A percentile compares a stretch with the other conserved stretches of the same genome.
These are phyloP conservation scores for Forsythia viridissima DNA, from an alignment of 257 asterid species.

Conservation along the genomic window DNA sequence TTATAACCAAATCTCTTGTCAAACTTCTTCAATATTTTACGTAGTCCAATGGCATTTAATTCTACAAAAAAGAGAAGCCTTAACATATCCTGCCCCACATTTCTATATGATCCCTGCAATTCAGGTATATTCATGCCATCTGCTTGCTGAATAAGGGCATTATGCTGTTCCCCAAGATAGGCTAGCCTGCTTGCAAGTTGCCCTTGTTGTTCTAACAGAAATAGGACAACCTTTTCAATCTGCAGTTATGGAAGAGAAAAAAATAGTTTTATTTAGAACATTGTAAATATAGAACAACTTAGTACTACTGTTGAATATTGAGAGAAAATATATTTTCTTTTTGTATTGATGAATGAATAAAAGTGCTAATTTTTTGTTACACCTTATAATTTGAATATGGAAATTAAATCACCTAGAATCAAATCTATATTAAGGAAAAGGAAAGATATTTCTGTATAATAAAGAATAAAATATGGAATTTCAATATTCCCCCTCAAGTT, in stretches of 20 bases:
- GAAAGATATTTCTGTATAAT: no score
- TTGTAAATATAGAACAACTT: not conserved
- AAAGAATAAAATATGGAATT: no score
- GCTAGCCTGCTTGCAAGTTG: constrained; percentile 62
- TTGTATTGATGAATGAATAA: no score
- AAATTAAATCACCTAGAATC: no score
- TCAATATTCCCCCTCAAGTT: no score
- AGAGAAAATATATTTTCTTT: no score
- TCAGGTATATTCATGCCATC: constrained; percentile 49
- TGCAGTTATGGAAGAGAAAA: constrained; percentile 30
- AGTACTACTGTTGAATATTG: not conserved
- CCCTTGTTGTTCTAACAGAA: constrained; percentile 82
- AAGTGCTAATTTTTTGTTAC: no score
- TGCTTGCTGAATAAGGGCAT: constrained; percentile 50
- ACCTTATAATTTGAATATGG: no score
- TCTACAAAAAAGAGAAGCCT: constrained; percentile 73
- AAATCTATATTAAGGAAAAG: no score
- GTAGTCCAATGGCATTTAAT: constrained; percentile 74
- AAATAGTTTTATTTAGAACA: not conserved
- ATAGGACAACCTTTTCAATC: constrained; percentile 83
- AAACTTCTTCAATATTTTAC: constrained; percentile 88
- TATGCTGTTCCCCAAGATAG: constrained; percentile 59
- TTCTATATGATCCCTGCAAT: constrained; percentile 64
- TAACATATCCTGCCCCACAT: constrained; percentile 69
- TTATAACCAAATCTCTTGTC: constrained; percentile 83